Evolutionary conservation across 129 eudicot genomes (phyloP).

Genomic region (Cynara cardunculus): DNA sequence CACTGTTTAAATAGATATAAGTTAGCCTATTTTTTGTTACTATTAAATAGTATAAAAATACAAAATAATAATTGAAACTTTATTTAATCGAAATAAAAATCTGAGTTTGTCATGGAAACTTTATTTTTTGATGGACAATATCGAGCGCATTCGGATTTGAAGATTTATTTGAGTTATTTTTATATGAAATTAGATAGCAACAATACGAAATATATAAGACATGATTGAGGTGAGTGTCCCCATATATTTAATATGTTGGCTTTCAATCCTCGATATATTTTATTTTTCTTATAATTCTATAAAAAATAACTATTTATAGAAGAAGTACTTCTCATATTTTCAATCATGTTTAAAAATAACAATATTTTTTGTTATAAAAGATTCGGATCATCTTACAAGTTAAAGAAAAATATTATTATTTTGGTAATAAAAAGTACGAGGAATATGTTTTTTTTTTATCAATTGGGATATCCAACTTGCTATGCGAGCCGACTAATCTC

Average conservation of each 20-base stretch:
- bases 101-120: background rate
- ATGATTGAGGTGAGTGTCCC: background rate
- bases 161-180: background rate
- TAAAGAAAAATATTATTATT: too few relatives aligned
- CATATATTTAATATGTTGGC: slow-evolving; percentile 1
- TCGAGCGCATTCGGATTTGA: background rate
- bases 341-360: too few relatives aligned
- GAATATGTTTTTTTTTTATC: too few relatives aligned
- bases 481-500: too few relatives aligned
- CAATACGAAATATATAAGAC: background rate
- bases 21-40: too few relatives aligned
- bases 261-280: background rate
- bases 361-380: too few relatives aligned
- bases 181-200: slow-evolving; percentile 8
- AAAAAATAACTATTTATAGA: background rate
- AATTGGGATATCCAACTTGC: too few relatives aligned
- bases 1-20: too few relatives aligned
- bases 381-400: too few relatives aligned
- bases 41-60: too few relatives aligned
- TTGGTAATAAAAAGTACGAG: too few relatives aligned
- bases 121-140: background rate
- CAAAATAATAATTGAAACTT: background rate
- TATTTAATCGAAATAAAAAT: background rate
- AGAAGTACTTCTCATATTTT: background rate
- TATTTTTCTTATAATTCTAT: background rate